phyloP scores from a whole-genome alignment of 1,284 basidiomycete genomes.

The Wallemia ichthyophaga region DNA sequence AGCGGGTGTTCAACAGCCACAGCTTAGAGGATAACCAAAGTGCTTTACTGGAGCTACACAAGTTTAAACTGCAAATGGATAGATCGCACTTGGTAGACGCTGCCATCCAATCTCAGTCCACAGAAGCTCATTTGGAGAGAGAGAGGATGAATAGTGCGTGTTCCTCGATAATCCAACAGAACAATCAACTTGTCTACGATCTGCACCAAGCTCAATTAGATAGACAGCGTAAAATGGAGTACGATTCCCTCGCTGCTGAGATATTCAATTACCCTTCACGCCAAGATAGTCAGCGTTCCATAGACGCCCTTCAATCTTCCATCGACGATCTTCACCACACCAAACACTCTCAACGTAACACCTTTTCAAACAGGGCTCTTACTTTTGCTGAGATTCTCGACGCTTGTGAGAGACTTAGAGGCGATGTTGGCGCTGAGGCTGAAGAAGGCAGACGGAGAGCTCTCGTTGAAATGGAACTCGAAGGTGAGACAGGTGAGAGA shows the following conservation, averaged over 20 bases:
- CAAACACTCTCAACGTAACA: background rate
- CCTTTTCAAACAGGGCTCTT: background rate
- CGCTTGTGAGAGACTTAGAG: background rate
- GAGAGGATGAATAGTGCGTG: background rate
- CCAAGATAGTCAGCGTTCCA: background rate
- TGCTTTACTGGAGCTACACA: background rate
- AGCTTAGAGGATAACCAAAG: background rate
- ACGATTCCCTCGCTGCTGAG: background rate
- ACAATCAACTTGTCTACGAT: background rate
- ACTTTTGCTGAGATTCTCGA: background rate
- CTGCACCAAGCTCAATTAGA: background rate
- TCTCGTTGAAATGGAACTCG: background rate
- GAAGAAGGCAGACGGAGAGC: background rate
- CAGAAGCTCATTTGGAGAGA: background rate
- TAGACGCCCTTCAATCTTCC: background rate
- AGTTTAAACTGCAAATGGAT: background rate
- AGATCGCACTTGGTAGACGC: background rate
- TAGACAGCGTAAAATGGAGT: background rate
- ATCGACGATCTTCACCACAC: background rate
- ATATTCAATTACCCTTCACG: background rate
- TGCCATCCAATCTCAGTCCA: background rate
- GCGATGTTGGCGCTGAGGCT: background rate
- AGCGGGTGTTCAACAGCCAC: background rate
- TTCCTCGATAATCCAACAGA: background rate
- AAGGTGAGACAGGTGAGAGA: background rate